Conservation (phyloP, 176 grass and related monocot genomes). For the Puya raimondii region DNA sequence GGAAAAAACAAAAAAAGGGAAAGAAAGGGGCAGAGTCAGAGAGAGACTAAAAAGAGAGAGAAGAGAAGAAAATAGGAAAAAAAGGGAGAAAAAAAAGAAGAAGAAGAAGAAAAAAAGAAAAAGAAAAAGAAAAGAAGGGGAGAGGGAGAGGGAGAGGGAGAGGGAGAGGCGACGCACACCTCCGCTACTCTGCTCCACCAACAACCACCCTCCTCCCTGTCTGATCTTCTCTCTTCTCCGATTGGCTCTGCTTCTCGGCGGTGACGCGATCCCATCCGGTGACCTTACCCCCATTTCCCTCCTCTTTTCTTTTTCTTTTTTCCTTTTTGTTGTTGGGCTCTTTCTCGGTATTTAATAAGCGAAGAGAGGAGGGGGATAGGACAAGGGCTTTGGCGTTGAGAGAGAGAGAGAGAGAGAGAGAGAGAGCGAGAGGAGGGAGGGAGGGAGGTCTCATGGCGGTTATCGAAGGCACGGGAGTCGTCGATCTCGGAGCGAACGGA, state of each 20-base stretch:
- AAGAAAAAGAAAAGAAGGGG: not conserved
- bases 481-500: slow-evolving; percentile 1
- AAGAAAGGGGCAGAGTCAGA: too few relatives aligned
- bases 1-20: too few relatives aligned
- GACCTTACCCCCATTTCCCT: slow-evolving; percentile 5
- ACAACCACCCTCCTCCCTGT: slow-evolving; percentile 18
- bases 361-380: not conserved
- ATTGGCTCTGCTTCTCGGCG: not conserved
- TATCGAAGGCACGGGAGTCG: slow-evolving; percentile 13
- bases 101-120: not conserved
- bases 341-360: not conserved
- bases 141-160: not conserved
- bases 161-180: slow-evolving; percentile 14
- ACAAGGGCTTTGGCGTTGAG: not conserved
- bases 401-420: too few relatives aligned
- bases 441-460: slow-evolving; percentile 12
- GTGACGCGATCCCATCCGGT: slow-evolving; percentile 1
- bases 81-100: not conserved
- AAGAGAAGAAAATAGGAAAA: too few relatives aligned
- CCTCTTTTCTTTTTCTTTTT: not conserved
- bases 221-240: slow-evolving; percentile 18
- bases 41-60: too few relatives aligned
- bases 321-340: not conserved
- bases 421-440: not conserved
- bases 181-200: slow-evolving; percentile 8